Base-by-base conservation (phyloP, 257 asterid genomes). In the Rhazya stricta region DNA sequence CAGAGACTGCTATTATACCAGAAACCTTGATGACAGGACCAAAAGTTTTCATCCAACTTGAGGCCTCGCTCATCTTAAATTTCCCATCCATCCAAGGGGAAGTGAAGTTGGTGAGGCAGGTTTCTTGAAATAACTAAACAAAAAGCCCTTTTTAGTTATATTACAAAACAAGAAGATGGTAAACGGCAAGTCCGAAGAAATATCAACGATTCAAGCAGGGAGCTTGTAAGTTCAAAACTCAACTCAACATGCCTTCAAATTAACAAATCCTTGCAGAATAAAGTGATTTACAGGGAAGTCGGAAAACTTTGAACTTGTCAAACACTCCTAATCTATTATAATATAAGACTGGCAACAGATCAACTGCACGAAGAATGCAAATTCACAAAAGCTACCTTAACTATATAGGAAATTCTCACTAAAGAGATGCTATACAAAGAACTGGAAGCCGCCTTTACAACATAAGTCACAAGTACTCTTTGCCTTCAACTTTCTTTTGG, bases 401-500 rank as follows among this genome's bases (percentile, higher is more conserved):
- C 79, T 27, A 45, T 23, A 29, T 25, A 9, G 11, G 34, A 36
- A 37, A 63, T 25, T 63, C 34, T 65, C 63, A 21, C 37, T 30
- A 23, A 19, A 76, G 32, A 23, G 54, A 46, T 10, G 16, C 57
- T 62, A 46, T 48, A 46, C 39, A 41, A 62, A 74, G 62, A 45
- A 73, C 46, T 46, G 12, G 50, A 25, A 45, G 58, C 75, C 71
- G 37, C 66, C 78, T 73, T 67, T 73, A 68, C 76, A 42, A 29
- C 11, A 37, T 10, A 30, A 73, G 34, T 39, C 23, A 43, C 21
- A 41, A 25, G 21, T 16, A 18, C 19, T 36, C 34, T 53, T 42
- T 12, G 3, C 71, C 69, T 32, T 25, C 19, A 66, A 29, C 37
- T 61, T 78, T 73, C 69, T 42, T 43, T 18, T 53, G 48, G 70